Percentiles rank a stretch among this genome's conserved stretches.
These are phyloP conservation scores for Suhomyces atakaporum DNA, from an alignment of 1,139 yeast species.

Conservation along the genomic window DNA sequence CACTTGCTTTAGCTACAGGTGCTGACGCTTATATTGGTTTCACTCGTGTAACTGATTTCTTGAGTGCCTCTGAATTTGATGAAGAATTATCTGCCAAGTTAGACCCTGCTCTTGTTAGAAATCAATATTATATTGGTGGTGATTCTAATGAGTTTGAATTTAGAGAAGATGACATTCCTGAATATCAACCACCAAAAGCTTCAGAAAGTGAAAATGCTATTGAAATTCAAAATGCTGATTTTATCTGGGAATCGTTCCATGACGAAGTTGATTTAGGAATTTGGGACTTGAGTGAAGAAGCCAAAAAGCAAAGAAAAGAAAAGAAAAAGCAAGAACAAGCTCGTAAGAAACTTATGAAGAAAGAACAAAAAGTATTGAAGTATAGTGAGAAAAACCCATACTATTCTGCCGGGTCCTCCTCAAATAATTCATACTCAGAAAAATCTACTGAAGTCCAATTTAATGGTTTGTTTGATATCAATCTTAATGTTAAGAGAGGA, in stretches of 20 bases:
- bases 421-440: constrained; percentile 16
- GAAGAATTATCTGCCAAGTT: constrained; percentile 26
- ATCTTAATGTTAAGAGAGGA: constrained; percentile 28
- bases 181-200: neutral
- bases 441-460: constrained; percentile 19
- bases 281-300: constrained; percentile 28
- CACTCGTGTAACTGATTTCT: constrained; percentile 45
- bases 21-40: constrained; percentile 58
- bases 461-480: constrained; percentile 34
- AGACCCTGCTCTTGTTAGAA: constrained; percentile 9
- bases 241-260: constrained; percentile 38
- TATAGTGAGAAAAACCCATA: constrained; percentile 13
- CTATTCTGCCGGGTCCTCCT: constrained; percentile 14
- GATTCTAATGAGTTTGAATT: neutral
- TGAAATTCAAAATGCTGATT: constrained; percentile 34
- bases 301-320: constrained; percentile 17
- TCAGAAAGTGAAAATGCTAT: constrained; percentile 17
- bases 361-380: constrained; percentile 18
- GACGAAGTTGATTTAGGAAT: constrained; percentile 29
- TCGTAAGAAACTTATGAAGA: constrained; percentile 17
- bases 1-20: constrained; percentile 55
- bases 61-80: constrained; percentile 41
- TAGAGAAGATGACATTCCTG: neutral
- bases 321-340: constrained; percentile 17
- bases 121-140: constrained; percentile 22